Percentiles rank a stretch among this genome's conserved stretches.
Conservation (phyloP, 176 grass and related monocot genomes). For the Aegilops umbellulata region DNA sequence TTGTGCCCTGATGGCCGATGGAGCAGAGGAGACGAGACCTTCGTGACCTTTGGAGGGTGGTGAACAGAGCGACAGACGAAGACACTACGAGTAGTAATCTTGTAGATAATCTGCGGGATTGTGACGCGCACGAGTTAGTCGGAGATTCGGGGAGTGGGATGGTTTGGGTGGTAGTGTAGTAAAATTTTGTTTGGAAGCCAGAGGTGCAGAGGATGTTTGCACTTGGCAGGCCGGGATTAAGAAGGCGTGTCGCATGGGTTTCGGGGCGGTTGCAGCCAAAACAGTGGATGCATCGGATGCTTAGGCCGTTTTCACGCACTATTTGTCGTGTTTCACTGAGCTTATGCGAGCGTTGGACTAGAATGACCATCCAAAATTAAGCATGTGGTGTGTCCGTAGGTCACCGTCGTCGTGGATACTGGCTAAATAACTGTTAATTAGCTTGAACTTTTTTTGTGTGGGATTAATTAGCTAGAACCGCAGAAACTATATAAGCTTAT, state of each 20-base stretch:
- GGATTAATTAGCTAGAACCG: too few species aligned
- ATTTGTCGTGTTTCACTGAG: conserved; percentile 31
- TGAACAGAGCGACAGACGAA: conserved; percentile 3
- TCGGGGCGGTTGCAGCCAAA: not conserved
- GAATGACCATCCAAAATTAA: not conserved
- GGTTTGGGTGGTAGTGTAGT: not conserved
- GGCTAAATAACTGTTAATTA: too few species aligned
- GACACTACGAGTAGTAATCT: not conserved
- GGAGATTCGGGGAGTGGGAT: not conserved
- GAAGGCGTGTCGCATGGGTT: not conserved
- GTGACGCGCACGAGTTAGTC: not conserved
- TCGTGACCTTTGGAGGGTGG: not conserved
- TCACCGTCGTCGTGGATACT: too few species aligned
- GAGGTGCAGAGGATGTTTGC: conserved; percentile 34
- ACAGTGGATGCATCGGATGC: conserved; percentile 21
- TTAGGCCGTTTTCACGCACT: conserved; percentile 30
- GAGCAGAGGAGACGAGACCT: conserved; percentile 14
- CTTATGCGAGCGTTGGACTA: not conserved
- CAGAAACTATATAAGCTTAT: not conserved
- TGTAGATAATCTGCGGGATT: not conserved
- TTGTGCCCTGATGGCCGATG: not conserved
- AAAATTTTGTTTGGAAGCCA: not conserved
- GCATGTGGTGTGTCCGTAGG: not conserved
- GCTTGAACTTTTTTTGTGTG: too few species aligned
- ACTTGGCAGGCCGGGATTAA: not conserved